These are phyloP conservation scores for Bipolaris gigantea DNA, from an alignment of 2,329 filamentous ascomycete genomes.

Conservation along the genomic window DNA sequence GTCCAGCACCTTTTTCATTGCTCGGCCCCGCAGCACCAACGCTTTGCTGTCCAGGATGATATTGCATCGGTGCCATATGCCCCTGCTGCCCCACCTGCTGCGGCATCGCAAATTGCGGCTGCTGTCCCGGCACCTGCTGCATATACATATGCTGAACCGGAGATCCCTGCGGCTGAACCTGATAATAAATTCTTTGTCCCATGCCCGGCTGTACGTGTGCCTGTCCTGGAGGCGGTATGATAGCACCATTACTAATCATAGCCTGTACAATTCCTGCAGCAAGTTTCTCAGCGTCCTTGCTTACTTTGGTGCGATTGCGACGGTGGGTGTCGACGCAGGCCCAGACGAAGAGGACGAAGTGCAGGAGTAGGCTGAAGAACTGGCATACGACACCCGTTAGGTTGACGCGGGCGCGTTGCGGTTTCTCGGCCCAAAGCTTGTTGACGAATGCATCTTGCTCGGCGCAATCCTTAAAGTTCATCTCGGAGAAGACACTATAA, in stretches of 20 bases:
- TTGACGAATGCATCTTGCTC: slow-evolving; percentile 39
- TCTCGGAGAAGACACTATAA: background rate
- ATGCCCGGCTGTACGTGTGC: slow-evolving; percentile 15
- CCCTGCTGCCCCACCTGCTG: slow-evolving; percentile 6
- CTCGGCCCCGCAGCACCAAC: slow-evolving; percentile 8
- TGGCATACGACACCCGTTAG: slow-evolving; percentile 36
- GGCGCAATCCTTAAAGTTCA: slow-evolving; percentile 27
- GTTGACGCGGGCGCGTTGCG: slow-evolving; percentile 23
- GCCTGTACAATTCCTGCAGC: slow-evolving; percentile 40
- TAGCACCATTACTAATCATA: slow-evolving; percentile 36
- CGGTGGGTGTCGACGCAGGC: slow-evolving; percentile 43
- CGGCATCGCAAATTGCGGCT: slow-evolving; percentile 3
- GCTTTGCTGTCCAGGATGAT: background rate
- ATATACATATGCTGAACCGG: slow-evolving; percentile 14
- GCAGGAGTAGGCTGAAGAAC: slow-evolving; percentile 34
- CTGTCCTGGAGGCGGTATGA: slow-evolving; percentile 30
- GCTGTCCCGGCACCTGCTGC: slow-evolving; percentile 10
- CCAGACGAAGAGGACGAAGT: slow-evolving; percentile 44
- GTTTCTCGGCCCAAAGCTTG: slow-evolving; percentile 29
- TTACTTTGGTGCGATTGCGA: slow-evolving; percentile 25
- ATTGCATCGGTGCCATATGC: slow-evolving; percentile 8
- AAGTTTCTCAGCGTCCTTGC: slow-evolving; percentile 38
- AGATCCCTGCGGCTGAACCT: slow-evolving; percentile 18
- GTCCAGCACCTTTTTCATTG: slow-evolving; percentile 21
- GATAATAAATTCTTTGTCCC: slow-evolving; percentile 18